phyloP scores from a whole-genome alignment of 768 basidiomycete species.

The Boletus reticulatus region DNA sequence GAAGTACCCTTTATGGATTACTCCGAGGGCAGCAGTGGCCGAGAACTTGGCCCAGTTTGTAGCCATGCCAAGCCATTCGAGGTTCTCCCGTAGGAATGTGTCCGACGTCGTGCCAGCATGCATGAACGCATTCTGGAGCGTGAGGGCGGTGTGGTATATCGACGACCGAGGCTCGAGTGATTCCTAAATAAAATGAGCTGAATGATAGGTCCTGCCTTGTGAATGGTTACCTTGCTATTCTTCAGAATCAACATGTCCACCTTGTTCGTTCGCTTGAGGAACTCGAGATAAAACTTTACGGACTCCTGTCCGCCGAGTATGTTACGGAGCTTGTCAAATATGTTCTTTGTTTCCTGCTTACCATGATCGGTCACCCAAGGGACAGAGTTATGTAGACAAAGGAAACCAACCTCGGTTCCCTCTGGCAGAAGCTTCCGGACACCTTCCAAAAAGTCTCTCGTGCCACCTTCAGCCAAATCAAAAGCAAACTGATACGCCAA shows the following conservation, averaged over 20 bases:
- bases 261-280: constrained; percentile 92
- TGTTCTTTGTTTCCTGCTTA: constrained; percentile 52
- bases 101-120: constrained; percentile 98
- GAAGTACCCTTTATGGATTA: constrained; percentile 97
- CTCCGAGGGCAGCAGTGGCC: constrained; percentile 93
- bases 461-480: constrained; percentile 91
- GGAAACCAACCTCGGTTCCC: constrained; percentile 54
- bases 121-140: constrained; percentile 97
- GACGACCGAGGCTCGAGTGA: constrained; percentile 91
- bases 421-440: constrained; percentile 68
- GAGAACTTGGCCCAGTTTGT: constrained; percentile 99
- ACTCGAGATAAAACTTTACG: constrained; percentile 91
- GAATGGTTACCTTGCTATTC: constrained; percentile 71
- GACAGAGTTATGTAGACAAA: not conserved
- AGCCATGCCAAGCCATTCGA: constrained; percentile 94
- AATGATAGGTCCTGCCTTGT: not conserved
- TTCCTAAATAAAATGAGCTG: constrained; percentile 50
- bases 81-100: constrained; percentile 87
- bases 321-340: constrained; percentile 72
- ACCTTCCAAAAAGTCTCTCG: constrained; percentile 87
- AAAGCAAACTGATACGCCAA: constrained; percentile 95
- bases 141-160: constrained; percentile 95
- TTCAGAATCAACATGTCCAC: constrained; percentile 90
- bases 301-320: constrained; percentile 92
- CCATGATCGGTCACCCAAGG: constrained; percentile 10